Evolutionary conservation across 371 early-diverging fungal genomes (phyloP), one percentile per base, ranked within the genome.

Genomic region (Blakeslea trispora): DNA sequence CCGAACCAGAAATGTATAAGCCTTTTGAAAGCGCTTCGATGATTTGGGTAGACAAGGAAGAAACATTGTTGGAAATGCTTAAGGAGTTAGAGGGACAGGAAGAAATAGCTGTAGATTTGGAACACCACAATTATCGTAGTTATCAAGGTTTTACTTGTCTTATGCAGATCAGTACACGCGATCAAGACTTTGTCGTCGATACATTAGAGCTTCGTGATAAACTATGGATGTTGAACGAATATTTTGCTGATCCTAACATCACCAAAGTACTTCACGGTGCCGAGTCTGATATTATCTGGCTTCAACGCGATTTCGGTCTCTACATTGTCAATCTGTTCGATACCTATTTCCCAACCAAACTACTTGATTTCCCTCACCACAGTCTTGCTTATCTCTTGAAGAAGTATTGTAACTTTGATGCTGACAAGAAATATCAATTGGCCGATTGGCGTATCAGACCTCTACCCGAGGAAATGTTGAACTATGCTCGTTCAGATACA

Each of bases 401-500:
- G 54, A 67, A 69, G 19, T 95, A 92, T 66, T 90, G 91, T 62
- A 67, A 79, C 32, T 85, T 89, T n/a, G 82, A 85, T 41, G 87
- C 95, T 0, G 93, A 99, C 71, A 99, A 99, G 63, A 79, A 83
- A 63, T 96, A 91, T 66, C 99, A 99, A 77, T 69, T 93, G 62
- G 98, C 98, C 9, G 99, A 99, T 72, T 99, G 99, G 99, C 80
- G 98, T 56, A 89, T 96, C 44, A 68, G 96, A 15, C 99, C 99
- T 0, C 61, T 98, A 22, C 91, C 97, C 0, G 69, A 70, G 18
- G 96, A 96, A 59, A 95, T 99, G 97, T 35, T 94, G 46, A 70
- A 72, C 23, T 99, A 99, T 69, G 99, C 99, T 8, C 86, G 94
- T 17, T 77, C 87, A 3, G 99, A 99, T 76, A 98, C 99, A 9